Evolutionary conservation across 2,329 filamentous ascomycete genomes (phyloP).

Genomic region (Fusarium sp.): DNA sequence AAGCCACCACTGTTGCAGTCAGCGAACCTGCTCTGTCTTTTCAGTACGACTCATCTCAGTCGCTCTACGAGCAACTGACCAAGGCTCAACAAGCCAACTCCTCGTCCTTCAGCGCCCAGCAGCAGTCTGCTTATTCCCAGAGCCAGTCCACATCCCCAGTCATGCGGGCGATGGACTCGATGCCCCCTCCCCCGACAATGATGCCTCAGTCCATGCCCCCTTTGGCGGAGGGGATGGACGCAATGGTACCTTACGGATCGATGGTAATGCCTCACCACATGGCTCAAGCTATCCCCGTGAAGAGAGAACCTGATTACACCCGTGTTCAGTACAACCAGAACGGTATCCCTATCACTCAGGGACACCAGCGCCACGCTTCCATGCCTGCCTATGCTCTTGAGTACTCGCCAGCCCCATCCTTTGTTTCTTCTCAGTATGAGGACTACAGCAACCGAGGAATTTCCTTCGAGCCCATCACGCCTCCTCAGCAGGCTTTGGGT

Average conservation of each 20-base stretch:
- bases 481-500: slow-evolving; percentile 87
- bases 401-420: slow-evolving; percentile 97
- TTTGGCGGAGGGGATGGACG: slow-evolving; percentile 75
- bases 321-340: slow-evolving; percentile 93
- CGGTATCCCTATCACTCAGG: slow-evolving; percentile 83
- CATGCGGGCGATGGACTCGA: slow-evolving; percentile 90
- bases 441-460: slow-evolving; percentile 97
- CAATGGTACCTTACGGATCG: slow-evolving; percentile 76
- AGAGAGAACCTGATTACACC: slow-evolving; percentile 87
- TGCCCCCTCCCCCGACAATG: slow-evolving; percentile 92
- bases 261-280: slow-evolving; percentile 79
- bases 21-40: slow-evolving; percentile 98
- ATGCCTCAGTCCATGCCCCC: slow-evolving; percentile 71
- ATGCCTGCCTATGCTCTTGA: slow-evolving; percentile 96
- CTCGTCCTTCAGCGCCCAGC: slow-evolving; percentile 91
- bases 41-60: slow-evolving; percentile 99
- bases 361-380: slow-evolving; percentile 94
- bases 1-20: slow-evolving; percentile 95
- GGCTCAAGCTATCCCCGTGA: slow-evolving; percentile 77
- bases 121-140: slow-evolving; percentile 76
- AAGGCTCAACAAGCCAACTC: slow-evolving; percentile 99
- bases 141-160: slow-evolving; percentile 89
- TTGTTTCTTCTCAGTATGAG: slow-evolving; percentile 98
- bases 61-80: slow-evolving; percentile 98
- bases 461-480: slow-evolving; percentile 96